Evolutionary conservation across 805 yeast species (phyloP).

Genomic region (Saturnispora mendoncae): DNA sequence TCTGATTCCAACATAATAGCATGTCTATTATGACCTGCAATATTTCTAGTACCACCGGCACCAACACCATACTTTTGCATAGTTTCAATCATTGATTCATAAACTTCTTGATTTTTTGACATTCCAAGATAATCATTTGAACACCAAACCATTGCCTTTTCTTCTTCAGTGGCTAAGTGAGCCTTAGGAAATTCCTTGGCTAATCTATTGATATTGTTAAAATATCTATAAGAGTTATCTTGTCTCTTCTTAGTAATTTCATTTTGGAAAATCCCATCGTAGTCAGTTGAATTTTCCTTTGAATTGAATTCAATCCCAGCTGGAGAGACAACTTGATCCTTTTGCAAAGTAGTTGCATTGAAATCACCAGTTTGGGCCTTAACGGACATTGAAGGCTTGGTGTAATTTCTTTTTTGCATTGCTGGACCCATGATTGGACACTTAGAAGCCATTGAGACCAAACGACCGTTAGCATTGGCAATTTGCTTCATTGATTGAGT

Average conservation of each 20-base stretch:
- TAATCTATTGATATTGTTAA: conserved; percentile 93
- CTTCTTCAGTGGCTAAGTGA: conserved; percentile 64
- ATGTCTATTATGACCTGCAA: conserved; percentile 92
- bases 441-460: conserved; percentile 51
- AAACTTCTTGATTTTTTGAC: conserved; percentile 72
- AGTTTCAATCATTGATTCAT: conserved; percentile 67
- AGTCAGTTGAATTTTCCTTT: conserved; percentile 55
- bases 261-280: conserved; percentile 53
- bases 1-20: conserved; percentile 85
- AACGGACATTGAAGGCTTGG: conserved; percentile 38
- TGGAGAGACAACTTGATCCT: conserved; percentile 27
- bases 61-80: conserved; percentile 93
- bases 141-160: conserved; percentile 97
- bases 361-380: conserved; percentile 33
- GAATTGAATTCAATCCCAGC: conserved; percentile 27
- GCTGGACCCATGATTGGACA: conserved; percentile 95
- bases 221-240: conserved; percentile 91
- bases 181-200: conserved; percentile 93
- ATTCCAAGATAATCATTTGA: conserved; percentile 95
- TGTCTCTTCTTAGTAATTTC: conserved; percentile 67
- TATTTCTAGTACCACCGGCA: conserved; percentile 98
- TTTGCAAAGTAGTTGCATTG: conserved; percentile 23
- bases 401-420: conserved; percentile 37
- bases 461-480: conserved; percentile 32
- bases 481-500: conserved; percentile 52